phyloP scores from a whole-genome alignment of 495 filamentous ascomycete species.

The Cercophora scortea region DNA sequence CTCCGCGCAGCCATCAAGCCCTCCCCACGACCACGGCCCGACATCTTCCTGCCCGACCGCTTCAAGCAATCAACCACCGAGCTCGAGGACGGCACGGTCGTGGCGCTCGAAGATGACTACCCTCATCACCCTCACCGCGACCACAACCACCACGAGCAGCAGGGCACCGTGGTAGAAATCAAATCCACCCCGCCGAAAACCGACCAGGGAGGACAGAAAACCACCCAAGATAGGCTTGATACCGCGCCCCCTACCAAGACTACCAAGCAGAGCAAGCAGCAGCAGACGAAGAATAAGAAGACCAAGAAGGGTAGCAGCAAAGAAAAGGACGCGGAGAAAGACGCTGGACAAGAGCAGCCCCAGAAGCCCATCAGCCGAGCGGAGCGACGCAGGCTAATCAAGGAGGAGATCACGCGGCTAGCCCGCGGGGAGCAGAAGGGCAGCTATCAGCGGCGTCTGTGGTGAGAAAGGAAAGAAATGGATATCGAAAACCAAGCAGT shows the following conservation, averaged over 20 bases:
- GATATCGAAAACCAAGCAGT: neutral
- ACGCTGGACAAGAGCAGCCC: conserved; percentile 9
- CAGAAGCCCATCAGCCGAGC: conserved; percentile 34
- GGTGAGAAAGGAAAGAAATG: conserved; percentile 15
- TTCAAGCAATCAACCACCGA: conserved; percentile 26
- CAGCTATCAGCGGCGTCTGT: conserved; percentile 40
- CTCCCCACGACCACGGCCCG: conserved; percentile 28
- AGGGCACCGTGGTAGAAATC: neutral
- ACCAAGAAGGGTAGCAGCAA: conserved; percentile 1
- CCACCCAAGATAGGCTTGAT: too few relatives aligned
- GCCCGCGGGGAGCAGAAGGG: conserved; percentile 30
- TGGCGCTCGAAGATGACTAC: conserved; percentile 18
- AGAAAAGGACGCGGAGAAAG: conserved; percentile 6
- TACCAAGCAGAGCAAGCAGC: neutral
- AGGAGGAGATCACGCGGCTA: conserved; percentile 40
- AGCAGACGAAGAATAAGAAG: conserved; percentile 6
- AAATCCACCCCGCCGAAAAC: too few relatives aligned
- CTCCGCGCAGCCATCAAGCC: conserved; percentile 40
- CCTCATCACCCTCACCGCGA: too few relatives aligned
- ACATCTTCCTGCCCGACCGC: conserved; percentile 34
- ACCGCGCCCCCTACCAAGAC: too few relatives aligned
- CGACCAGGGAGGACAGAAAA: too few relatives aligned
- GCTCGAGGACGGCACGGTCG: conserved; percentile 27
- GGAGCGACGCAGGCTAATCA: conserved; percentile 41
- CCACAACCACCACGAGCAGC: neutral